Conservation (phyloP, 2,329 filamentous ascomycete genomes). For the Magnaporthiopsis rhizophila region DNA sequence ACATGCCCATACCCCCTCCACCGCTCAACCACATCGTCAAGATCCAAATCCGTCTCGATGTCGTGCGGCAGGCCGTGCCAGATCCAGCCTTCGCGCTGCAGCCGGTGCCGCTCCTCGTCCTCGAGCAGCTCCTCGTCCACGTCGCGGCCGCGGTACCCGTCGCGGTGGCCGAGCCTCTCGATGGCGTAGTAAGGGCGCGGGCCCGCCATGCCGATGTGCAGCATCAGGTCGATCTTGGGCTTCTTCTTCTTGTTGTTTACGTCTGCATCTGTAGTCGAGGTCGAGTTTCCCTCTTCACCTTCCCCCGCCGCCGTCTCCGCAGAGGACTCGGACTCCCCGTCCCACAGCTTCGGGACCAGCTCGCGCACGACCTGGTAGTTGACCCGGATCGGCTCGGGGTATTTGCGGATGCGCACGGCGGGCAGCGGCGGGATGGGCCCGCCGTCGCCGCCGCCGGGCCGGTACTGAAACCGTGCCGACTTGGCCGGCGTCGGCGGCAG, state of each 20-base stretch:
- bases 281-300: background rate
- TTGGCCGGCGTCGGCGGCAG: constrained; percentile 45
- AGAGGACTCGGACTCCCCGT: constrained; percentile 12
- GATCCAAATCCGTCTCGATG: constrained; percentile 47
- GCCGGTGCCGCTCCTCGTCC: constrained; percentile 34
- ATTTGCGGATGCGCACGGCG: constrained; percentile 54
- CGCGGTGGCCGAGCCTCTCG: constrained; percentile 62
- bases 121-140: constrained; percentile 56
- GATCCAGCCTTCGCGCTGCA: constrained; percentile 34
- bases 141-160: constrained; percentile 63
- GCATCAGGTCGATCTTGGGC: constrained; percentile 48
- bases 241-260: too few relatives aligned
- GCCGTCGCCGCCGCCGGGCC: constrained; percentile 13
- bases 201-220: constrained; percentile 78
- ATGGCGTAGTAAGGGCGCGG: constrained; percentile 56
- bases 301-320: background rate
- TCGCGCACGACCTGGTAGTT: constrained; percentile 59
- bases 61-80: constrained; percentile 48
- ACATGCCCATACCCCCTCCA: constrained; percentile 48
- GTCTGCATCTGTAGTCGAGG: too few relatives aligned
- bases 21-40: constrained; percentile 45
- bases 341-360: constrained; percentile 57
- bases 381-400: constrained; percentile 61
- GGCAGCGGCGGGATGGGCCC: constrained; percentile 23
- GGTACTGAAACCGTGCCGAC: constrained; percentile 18